These are phyloP conservation scores for Populus deltoides DNA, from an alignment of 345 rosid genomes.

Conservation along the genomic window DNA sequence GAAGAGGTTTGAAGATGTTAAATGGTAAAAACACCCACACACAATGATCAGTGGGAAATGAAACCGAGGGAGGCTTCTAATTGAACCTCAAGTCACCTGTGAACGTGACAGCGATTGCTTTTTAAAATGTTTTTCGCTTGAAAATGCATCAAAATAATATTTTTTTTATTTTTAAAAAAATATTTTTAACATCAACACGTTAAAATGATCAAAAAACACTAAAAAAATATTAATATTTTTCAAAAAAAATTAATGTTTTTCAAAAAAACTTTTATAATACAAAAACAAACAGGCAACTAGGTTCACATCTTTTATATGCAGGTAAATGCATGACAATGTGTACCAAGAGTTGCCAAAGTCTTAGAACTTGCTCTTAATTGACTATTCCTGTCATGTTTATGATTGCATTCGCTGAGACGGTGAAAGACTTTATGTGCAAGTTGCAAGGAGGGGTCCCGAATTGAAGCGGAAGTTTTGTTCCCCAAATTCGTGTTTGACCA, in stretches of 20 bases:
- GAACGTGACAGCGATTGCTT: too few relatives aligned
- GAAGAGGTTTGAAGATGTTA: neutral
- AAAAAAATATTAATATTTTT: too few relatives aligned
- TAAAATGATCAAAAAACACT: too few relatives aligned
- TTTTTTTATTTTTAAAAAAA: too few relatives aligned
- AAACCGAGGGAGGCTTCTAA: neutral
- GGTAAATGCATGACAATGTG: neutral
- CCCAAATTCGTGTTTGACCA: constrained; percentile 10
- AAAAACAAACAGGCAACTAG: neutral
- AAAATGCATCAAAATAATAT: too few relatives aligned
- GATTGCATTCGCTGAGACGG: neutral
- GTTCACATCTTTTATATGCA: neutral
- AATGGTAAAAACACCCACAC: neutral
- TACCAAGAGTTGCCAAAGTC: neutral
- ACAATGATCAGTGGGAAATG: neutral
- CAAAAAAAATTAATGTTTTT: too few relatives aligned
- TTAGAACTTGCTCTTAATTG: neutral
- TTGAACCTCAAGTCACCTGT: neutral
- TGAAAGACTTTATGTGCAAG: constrained; percentile 19
- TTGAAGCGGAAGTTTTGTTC: constrained; percentile 11
- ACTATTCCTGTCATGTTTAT: neutral
- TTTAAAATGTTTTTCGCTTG: too few relatives aligned
- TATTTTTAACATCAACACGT: too few relatives aligned
- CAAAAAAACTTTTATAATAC: too few relatives aligned
- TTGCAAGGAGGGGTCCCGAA: constrained; percentile 12